Evolutionary conservation across 768 basidiomycete genomes (phyloP).

Genomic region (Podaxis sp.): DNA sequence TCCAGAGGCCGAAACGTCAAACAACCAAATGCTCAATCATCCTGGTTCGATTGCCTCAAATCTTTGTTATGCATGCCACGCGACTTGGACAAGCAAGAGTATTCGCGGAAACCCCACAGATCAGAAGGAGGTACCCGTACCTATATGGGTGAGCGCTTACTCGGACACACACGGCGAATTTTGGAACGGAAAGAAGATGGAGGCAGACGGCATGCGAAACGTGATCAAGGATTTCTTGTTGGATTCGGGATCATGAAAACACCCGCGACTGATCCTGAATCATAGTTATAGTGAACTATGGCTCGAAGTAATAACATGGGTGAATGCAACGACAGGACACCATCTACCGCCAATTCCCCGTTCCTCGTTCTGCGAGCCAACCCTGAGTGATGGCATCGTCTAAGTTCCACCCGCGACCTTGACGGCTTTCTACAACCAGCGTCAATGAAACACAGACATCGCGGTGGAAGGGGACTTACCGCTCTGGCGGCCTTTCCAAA

Average conservation of each 20-base stretch:
- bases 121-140: conserved; percentile 25
- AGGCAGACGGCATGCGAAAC: not conserved
- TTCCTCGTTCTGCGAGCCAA: not conserved
- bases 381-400: not conserved
- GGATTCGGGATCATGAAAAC: not conserved
- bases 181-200: not conserved
- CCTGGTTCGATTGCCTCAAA: conserved; percentile 28
- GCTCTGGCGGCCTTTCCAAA: conserved; percentile 6
- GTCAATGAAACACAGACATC: not conserved
- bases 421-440: conserved; percentile 3
- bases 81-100: conserved; percentile 54
- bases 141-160: conserved; percentile 30
- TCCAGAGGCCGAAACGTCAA: conserved; percentile 12
- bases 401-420: not conserved
- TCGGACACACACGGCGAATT: not conserved
- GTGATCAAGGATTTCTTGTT: conserved; percentile 1
- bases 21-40: conserved; percentile 15
- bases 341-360: not conserved
- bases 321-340: too few species aligned
- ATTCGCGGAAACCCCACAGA: conserved; percentile 30
- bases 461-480: not conserved
- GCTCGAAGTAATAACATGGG: not conserved
- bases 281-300: not conserved
- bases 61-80: conserved; percentile 65
- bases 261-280: not conserved